Conservation (phyloP, 2,329 filamentous ascomycete species). For the Laburnicola sp. region DNA sequence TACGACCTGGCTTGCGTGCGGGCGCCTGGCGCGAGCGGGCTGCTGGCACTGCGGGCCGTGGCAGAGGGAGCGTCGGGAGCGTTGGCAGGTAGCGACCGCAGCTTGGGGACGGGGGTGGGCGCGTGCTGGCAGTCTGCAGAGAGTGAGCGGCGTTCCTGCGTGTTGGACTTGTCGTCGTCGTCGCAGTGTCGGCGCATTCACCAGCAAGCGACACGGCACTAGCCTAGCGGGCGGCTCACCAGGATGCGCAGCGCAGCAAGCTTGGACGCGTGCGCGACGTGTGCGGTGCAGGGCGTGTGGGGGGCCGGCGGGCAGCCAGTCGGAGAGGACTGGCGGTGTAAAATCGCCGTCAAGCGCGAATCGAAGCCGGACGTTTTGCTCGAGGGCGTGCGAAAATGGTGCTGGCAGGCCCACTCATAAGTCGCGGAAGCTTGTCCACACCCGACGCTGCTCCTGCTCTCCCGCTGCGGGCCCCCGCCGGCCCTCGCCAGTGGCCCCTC, state of each 20-base stretch:
- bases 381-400: background rate
- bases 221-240: slow-evolving; percentile 19
- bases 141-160: background rate
- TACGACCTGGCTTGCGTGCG: slow-evolving; percentile 6
- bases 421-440: background rate
- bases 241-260: slow-evolving; percentile 11
- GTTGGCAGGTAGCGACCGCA: slow-evolving; percentile 2
- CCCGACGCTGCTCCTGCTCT: background rate
- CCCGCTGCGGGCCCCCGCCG: background rate
- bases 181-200: slow-evolving; percentile 1
- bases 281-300: background rate
- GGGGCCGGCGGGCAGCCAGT: slow-evolving; percentile 15
- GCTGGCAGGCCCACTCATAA: slow-evolving; percentile 11
- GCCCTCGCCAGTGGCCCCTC: background rate
- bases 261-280: slow-evolving; percentile 12
- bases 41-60: slow-evolving; percentile 2
- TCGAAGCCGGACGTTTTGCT: slow-evolving; percentile 9
- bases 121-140: slow-evolving; percentile 18
- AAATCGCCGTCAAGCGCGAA: slow-evolving; percentile 15
- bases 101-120: background rate
- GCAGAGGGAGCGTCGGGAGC: background rate
- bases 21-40: slow-evolving; percentile 8
- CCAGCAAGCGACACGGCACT: slow-evolving; percentile 11
- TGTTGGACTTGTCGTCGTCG: background rate
- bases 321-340: slow-evolving; percentile 8